Evolutionary conservation across 352 stramenopile genomes (phyloP).

Genomic region (Globisporangium lucens): DNA sequence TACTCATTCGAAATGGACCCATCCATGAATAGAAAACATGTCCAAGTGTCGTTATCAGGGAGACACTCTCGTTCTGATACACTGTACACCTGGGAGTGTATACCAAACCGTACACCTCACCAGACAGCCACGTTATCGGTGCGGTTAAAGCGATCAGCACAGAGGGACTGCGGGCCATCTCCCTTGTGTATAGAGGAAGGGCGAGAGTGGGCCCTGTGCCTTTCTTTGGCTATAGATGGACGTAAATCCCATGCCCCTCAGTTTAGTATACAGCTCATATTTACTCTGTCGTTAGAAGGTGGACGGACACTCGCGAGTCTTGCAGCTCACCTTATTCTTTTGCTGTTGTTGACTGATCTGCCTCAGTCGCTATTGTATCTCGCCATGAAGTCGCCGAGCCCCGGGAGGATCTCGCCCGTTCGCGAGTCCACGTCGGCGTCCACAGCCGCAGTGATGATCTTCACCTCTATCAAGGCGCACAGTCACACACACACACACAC

Average conservation of each 20-base stretch:
- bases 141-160: not conserved
- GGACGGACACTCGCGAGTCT: not conserved
- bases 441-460: slow-evolving; percentile 35
- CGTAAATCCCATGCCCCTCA: not conserved
- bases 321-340: not conserved
- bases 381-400: slow-evolving; percentile 43
- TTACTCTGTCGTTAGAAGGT: not conserved
- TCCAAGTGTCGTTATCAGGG: not conserved
- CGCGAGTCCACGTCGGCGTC: slow-evolving; percentile 25
- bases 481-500: not conserved
- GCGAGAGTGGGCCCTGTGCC: no score
- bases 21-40: not conserved
- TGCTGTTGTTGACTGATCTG: not conserved
- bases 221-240: not conserved
- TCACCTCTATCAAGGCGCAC: slow-evolving; percentile 22
- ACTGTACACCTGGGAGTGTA: not conserved
- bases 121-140: not conserved
- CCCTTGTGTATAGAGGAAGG: not conserved
- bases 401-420: slow-evolving; percentile 25
- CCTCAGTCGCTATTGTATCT: slow-evolving; percentile 34
- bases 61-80: not conserved
- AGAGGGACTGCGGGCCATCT: not conserved
- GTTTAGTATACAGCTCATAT: not conserved
- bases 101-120: not conserved
- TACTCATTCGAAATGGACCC: not conserved